Conservation (phyloP, 1,139 yeast species). For the Waltiozyma sp. region DNA sequence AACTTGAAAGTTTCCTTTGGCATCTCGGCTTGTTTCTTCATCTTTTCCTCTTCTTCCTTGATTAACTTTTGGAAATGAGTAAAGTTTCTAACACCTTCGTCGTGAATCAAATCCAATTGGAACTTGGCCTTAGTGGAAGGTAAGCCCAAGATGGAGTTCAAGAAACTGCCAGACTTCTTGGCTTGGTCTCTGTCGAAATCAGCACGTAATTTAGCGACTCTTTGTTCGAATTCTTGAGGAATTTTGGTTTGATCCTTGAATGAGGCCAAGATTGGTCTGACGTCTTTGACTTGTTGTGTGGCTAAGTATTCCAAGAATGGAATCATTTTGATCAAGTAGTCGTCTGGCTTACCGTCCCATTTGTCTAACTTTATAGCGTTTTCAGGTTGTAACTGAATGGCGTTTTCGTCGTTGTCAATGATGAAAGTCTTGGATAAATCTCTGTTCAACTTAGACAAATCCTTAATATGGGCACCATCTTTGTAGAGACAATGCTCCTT, state of each 20-base stretch:
- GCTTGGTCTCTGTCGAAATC: slow-evolving; percentile 61
- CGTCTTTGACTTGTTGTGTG: slow-evolving; percentile 81
- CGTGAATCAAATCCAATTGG: slow-evolving; percentile 86
- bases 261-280: slow-evolving; percentile 74
- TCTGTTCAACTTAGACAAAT: slow-evolving; percentile 80
- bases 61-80: slow-evolving; percentile 73
- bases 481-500: slow-evolving; percentile 81
- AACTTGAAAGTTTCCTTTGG: slow-evolving; percentile 69
- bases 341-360: slow-evolving; percentile 85
- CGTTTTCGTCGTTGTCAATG: slow-evolving; percentile 67
- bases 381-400: slow-evolving; percentile 79
- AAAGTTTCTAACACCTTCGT: slow-evolving; percentile 87
- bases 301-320: slow-evolving; percentile 94
- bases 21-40: slow-evolving; percentile 72
- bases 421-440: slow-evolving; percentile 73
- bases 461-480: slow-evolving; percentile 80
- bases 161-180: slow-evolving; percentile 38
- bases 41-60: slow-evolving; percentile 81
- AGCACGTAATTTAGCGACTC: slow-evolving; percentile 68
- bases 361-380: slow-evolving; percentile 75
- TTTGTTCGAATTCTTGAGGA: slow-evolving; percentile 67
- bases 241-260: slow-evolving; percentile 51
- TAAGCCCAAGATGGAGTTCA: slow-evolving; percentile 56
- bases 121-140: slow-evolving; percentile 56
- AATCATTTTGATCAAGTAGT: slow-evolving; percentile 64